A percentile compares a stretch with the other conserved stretches of the same genome.
Evolutionary conservation across 768 basidiomycete genomes (phyloP).

Genomic region (Candolleomyces aberdarensis): DNA sequence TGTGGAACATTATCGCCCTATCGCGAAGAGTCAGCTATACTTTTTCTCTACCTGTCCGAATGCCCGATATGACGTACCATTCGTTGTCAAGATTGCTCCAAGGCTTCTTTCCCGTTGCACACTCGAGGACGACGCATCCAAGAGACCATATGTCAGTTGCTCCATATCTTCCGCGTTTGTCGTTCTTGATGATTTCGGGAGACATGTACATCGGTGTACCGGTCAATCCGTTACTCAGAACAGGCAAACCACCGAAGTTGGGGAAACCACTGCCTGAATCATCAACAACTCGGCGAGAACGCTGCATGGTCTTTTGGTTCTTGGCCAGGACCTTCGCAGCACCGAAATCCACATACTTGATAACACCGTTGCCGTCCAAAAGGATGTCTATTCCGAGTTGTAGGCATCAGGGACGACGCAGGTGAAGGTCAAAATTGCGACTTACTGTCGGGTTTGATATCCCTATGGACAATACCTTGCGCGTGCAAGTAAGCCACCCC

Average conservation of each 20-base stretch:
- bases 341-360: conserved; percentile 97
- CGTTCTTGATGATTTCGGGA: conserved; percentile 96
- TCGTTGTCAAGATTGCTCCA: conserved; percentile 99
- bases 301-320: conserved; percentile 79
- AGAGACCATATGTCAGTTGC: conserved; percentile 99
- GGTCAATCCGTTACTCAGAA: conserved; percentile 81
- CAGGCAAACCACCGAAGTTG: conserved; percentile 41
- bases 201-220: conserved; percentile 99
- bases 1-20: conserved; percentile 99
- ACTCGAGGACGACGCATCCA: conserved; percentile 96
- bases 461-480: conserved; percentile 89
- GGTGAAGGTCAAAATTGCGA: conserved; percentile 13
- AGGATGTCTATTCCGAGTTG: conserved; percentile 72
- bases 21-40: background rate
- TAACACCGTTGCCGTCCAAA: conserved; percentile 83
- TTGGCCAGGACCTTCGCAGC: conserved; percentile 95
- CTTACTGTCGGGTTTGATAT: conserved; percentile 98
- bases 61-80: conserved; percentile 56
- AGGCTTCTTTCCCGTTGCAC: conserved; percentile 93
- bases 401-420: background rate
- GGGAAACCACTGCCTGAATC: conserved; percentile 26
- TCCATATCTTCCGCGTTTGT: conserved; percentile 81
- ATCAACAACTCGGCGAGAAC: conserved; percentile 59
- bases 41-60: background rate
- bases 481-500: conserved; percentile 93